Evolutionary conservation across 1,284 basidiomycete species (phyloP), one percentile per base, ranked within the genome.

Genomic region (Kwoniella shivajii): DNA sequence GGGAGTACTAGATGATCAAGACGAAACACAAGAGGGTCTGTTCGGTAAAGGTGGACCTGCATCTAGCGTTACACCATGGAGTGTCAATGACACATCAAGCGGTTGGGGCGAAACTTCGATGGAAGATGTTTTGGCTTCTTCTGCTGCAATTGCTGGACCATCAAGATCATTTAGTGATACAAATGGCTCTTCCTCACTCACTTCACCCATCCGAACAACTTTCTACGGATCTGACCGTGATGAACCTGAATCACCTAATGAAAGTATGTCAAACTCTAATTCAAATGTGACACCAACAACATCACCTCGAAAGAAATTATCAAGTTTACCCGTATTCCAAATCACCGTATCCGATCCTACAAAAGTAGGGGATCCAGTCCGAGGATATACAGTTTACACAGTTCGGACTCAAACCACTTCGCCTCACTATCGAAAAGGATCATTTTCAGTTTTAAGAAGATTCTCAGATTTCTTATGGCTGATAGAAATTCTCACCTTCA

Each of bases 381-480:
- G 90, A 54, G 87, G 89, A 22, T 94, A 92, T 73, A 94, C 89
- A 11, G 90, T 96, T 80, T 97, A 99, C 75, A 97, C 93, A 2
- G 90, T 97, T 1, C 87, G 89, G 60, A 95, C 92, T 5, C 82
- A 84, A 85, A 96, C 93, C 1, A 89, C 87, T 13, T 92, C 90
- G 1, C 86, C 89, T 0, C 79, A 88, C 39, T 95, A 85, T 78
- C 84, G 86, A 58, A 90, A 90, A 78, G 84, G 86, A 1, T 81
- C 86, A 2, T 92, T 94, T 73, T 92, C 92, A 4, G 93, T 96
- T 34, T 85, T 99, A 6, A 85, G 95, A 18, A 87, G 95, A 22
- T 99, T 96, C 78, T 92, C 90, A 20, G 96, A 99, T 77, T 99
- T 99, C 72, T 83, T 97, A 20, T 99, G 96, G 95, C 79, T 99